Conservation (phyloP, 306 rosid genomes). For the Alnus glutinosa region DNA sequence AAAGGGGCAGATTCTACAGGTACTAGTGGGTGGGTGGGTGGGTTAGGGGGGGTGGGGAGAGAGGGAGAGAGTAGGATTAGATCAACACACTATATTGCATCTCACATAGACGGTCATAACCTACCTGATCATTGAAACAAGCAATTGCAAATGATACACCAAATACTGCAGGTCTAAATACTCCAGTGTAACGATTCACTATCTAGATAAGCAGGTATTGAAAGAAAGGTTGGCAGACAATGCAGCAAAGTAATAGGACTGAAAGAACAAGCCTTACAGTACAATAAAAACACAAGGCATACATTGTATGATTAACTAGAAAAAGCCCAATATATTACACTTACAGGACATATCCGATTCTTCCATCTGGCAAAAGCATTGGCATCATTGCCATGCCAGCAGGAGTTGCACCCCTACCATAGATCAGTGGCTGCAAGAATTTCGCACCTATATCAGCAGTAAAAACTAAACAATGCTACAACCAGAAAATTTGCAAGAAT, state of each 20-base stretch:
- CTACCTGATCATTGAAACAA: neutral
- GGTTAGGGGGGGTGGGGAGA: no score
- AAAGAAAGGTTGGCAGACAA: neutral
- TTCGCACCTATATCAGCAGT: slow-evolving; percentile 33
- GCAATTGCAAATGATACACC: neutral
- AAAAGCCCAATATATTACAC: slow-evolving; percentile 30
- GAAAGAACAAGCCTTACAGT: neutral
- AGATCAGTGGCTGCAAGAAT: slow-evolving; percentile 65
- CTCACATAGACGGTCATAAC: neutral
- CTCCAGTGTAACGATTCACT: neutral
- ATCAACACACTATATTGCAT: neutral
- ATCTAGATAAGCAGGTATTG: neutral
- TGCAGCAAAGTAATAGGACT: slow-evolving; percentile 1
- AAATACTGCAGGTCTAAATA: neutral
- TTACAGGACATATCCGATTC: slow-evolving; percentile 68
- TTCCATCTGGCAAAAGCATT: slow-evolving; percentile 72
- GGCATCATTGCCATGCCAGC: slow-evolving; percentile 74
- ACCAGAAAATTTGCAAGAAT: neutral
- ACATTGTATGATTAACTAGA: neutral
- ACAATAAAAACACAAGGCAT: neutral
- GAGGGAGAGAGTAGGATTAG: neutral
- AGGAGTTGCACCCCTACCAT: slow-evolving; percentile 60
- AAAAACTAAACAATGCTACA: neutral
- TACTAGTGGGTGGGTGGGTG: no score
- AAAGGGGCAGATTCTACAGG: no score